A percentile compares a stretch with the other conserved stretches of the same genome.
Evolutionary conservation across 306 rosid species (phyloP).

Genomic region (Echinosophora koreensis): DNA sequence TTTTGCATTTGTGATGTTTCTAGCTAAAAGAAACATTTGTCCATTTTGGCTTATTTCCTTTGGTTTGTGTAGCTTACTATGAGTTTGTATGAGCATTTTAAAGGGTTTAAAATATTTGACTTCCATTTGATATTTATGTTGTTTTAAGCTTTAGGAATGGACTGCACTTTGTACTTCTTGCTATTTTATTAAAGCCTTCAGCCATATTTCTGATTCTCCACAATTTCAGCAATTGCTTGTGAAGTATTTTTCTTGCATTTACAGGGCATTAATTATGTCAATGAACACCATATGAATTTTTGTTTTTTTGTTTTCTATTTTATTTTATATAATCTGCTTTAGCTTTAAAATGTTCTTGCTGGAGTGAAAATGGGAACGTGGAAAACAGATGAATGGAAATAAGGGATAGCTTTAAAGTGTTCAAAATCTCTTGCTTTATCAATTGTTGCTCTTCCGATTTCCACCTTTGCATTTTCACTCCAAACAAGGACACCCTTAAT

Average conservation of each 20-base stretch:
- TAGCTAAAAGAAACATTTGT: neutral
- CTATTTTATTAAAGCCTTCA: neutral
- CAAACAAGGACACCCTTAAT: neutral
- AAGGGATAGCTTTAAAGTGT: neutral
- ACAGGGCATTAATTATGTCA: neutral
- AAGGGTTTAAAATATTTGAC: slow-evolving; percentile 9
- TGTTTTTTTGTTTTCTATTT: neutral
- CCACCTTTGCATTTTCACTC: neutral
- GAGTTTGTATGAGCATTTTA: neutral
- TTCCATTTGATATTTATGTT: slow-evolving; percentile 7
- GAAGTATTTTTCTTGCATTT: neutral
- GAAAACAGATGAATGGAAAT: neutral
- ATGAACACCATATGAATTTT: neutral
- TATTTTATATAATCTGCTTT: neutral
- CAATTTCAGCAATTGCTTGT: neutral
- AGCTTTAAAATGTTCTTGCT: slow-evolving; percentile 9
- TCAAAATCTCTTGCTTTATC: slow-evolving; percentile 11
- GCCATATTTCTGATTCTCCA: neutral
- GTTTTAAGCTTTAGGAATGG: neutral
- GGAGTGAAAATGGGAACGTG: slow-evolving; percentile 1
- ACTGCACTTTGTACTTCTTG: neutral
- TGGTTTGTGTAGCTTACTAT: neutral
- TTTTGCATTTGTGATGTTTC: neutral
- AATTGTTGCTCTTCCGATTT: neutral
- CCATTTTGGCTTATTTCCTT: neutral